Evolutionary conservation across 352 stramenopile genomes (phyloP).

Genomic region (Globisporangium nunn): DNA sequence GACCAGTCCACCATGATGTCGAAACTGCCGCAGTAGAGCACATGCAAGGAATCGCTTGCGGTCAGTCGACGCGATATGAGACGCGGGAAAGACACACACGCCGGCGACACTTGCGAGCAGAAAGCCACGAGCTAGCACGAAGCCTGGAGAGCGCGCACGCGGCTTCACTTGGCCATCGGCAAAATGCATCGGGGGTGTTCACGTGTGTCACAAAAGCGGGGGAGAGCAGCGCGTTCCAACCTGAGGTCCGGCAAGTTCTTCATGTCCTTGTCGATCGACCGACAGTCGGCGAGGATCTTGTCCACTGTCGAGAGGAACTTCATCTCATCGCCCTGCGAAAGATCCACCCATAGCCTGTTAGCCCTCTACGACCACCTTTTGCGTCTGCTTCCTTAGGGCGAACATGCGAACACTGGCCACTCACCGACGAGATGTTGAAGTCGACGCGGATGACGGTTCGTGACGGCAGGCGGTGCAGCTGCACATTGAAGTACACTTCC

Average conservation of each 20-base stretch:
- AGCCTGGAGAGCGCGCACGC: background rate
- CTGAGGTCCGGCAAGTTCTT: constrained; percentile 53
- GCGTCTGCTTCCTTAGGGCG: background rate
- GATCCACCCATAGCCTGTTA: background rate
- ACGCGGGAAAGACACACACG: constrained; percentile 2
- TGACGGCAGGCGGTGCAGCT: constrained; percentile 41
- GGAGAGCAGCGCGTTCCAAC: constrained; percentile 22
- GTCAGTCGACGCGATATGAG: constrained; percentile 1
- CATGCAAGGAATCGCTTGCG: constrained; percentile 3
- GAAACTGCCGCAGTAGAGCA: constrained; percentile 26
- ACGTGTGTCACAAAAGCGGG: constrained; percentile 12
- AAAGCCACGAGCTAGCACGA: constrained; percentile 3
- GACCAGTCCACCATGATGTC: constrained; percentile 65
- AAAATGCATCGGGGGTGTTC: constrained; percentile 9
- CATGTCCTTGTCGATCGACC: constrained; percentile 53
- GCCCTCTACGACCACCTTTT: constrained; percentile 15
- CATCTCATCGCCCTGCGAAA: constrained; percentile 43
- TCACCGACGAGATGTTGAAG: constrained; percentile 59
- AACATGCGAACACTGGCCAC: constrained; percentile 3
- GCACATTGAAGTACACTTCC: constrained; percentile 56
- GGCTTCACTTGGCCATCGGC: constrained; percentile 1
- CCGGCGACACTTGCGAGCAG: constrained; percentile 17
- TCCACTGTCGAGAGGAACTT: constrained; percentile 65
- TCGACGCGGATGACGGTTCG: constrained; percentile 55
- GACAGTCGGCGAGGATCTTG: constrained; percentile 53